phyloP scores from a whole-genome alignment of 140 eudicot species.

The Erigeron philadelphicus region DNA sequence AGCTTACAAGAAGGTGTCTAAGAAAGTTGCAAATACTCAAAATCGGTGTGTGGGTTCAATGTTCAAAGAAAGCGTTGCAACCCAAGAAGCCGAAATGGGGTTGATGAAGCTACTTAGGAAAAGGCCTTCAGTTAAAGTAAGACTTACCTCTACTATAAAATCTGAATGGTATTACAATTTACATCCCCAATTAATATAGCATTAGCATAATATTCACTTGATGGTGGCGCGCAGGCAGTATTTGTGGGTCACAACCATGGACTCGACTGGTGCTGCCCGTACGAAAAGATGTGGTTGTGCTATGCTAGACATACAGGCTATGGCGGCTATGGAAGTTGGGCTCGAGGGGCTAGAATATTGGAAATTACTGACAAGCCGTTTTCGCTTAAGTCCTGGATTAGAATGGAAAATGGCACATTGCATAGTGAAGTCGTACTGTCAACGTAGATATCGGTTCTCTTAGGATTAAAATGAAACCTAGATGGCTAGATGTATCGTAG shows the following conservation, averaged over 20 bases:
- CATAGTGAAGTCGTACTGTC: slow-evolving; percentile 67
- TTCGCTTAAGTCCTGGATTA: slow-evolving; percentile 80
- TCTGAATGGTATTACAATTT: background rate
- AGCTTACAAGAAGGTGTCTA: slow-evolving; percentile 69
- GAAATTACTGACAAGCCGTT: slow-evolving; percentile 59
- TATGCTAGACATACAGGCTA: slow-evolving; percentile 91
- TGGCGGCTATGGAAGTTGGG: slow-evolving; percentile 90
- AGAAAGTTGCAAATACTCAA: slow-evolving; percentile 25
- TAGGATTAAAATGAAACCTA: background rate
- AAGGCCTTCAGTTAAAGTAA: slow-evolving; percentile 80
- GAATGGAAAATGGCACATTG: slow-evolving; percentile 72
- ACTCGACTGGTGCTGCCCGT: slow-evolving; percentile 92
- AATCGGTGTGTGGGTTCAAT: slow-evolving; percentile 69
- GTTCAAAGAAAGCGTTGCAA: slow-evolving; percentile 59
- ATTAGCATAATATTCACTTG: background rate
- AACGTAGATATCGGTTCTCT: slow-evolving; percentile 21
- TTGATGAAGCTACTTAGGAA: slow-evolving; percentile 66
- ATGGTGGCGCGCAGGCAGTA: slow-evolving; percentile 57
- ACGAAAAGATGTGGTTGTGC: slow-evolving; percentile 82
- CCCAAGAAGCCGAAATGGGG: slow-evolving; percentile 89
- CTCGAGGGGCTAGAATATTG: slow-evolving; percentile 68
- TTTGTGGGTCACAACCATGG: slow-evolving; percentile 99
- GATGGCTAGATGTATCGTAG: background rate
- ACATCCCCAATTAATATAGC: background rate
- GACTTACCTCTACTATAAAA: slow-evolving; percentile 1